Evolutionary conservation across 192 early-diverging fungal species (phyloP), one percentile per base, ranked within the genome.

Genomic region (Gonapodya sp.): DNA sequence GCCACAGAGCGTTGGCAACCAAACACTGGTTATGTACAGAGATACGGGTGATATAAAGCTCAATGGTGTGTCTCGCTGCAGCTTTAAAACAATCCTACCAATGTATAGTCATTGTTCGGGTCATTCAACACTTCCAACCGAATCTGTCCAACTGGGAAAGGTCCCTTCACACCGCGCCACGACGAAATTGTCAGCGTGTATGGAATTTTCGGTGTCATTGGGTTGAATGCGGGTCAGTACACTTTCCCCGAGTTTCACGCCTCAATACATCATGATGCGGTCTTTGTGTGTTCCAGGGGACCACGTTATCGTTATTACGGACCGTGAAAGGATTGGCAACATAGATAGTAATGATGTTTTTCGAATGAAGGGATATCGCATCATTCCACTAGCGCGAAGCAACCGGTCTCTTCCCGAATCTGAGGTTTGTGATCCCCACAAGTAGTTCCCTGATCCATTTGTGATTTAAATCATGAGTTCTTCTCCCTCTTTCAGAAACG

Each of bases 231-330:
- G 77, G 93, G 94, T 93, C 84, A 78, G 82, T 8, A 79, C 36
- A 73, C n/a, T 0, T 31, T 34, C 18, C 31, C 30, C 86, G 34
- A 0, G 31, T 1, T 31, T 33, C 32, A n/a, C 24, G 8, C 8
- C 24, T 64, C 24, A 24, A 24, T 80, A 79, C 14, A n/a, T 81
- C 1, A 32, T 72, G 30, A 79, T 80, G n/a, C n/a, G n/a, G 36
- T 79, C 34, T 2, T 79, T 77, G 36, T 31, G 1, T 35, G 72
- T 37, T 46, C 35, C 46, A 93, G 94, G 94, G 34, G 91, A 93
- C 79, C 91, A 94, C 81, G 85, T 96, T 73, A 85, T 95, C 35
- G 89, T 94, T 78, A 90, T 94, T 32, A 94, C 93, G 1, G 88
- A 90, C 1, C 83, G 92, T 35, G 85, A 88, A 75, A 86, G 87